Evolutionary conservation across 2,329 filamentous ascomycete genomes (phyloP), one percentile per base, ranked within the genome.

Genomic region (Pseudophaeomoniella oleicola): DNA sequence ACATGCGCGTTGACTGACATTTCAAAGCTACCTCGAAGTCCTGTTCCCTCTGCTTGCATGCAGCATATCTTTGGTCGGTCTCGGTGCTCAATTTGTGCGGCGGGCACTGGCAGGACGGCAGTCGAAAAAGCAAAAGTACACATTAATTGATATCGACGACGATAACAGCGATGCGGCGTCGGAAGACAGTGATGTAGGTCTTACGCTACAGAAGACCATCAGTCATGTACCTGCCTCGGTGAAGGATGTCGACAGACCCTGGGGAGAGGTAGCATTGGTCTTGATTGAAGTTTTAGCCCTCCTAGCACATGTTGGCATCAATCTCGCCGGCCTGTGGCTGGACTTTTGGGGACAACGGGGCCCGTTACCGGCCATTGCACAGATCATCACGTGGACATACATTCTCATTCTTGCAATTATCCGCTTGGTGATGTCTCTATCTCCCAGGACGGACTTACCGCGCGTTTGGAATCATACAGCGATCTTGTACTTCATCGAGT

Each of bases 381-480:
- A 78, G 35, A 63, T 94, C 19, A 58, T 75, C 9, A 75, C 75
- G 18, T 96, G 90, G 88, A 58, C 73, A 36, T 98, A 96, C 54
- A 73, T 87, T 29, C 65, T 88, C 17, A 59, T 77, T 12, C 69
- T 98, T 40, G 78, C 78, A 11, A 72, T 75, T 14, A 60, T 86
- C 31, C 78, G 90, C 19, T 63, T 94, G 36, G 49, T 77, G 59
- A 59, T 78, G 57, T 66, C 61, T 37, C 58, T 62, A 32, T 57
- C 75, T 63, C 59, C 74, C 61, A 50, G 74, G 66, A 67, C 84
- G 62, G 71, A 71, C 56, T 57, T 90, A 11, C 78, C 81, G 5
- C 69, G 72, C 40, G 63, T 96, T 5, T 98, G 90, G 90, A 87
- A 88, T 53, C 90, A 98, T 58, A 96, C 90, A 0, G 81, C 85